Percentiles rank a stretch among this genome's conserved stretches.
Conservation (phyloP, 1,284 basidiomycete genomes). For the Athelia sp. region DNA sequence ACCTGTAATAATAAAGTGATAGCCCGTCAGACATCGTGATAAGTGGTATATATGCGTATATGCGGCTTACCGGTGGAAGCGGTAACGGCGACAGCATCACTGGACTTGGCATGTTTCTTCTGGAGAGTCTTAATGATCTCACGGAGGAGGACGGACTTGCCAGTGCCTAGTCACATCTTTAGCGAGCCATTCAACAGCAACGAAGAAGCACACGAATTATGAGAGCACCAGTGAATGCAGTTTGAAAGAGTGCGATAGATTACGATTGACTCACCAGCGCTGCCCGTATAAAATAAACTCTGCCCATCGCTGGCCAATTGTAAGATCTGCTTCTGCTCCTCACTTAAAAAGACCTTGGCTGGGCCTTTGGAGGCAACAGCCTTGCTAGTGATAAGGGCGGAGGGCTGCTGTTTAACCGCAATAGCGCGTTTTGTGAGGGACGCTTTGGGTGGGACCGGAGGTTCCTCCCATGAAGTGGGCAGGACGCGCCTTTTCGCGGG, state of each 20-base stretch:
- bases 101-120: conserved; percentile 34
- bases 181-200: conserved; percentile 4
- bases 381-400: conserved; percentile 8
- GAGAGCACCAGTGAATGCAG: background rate
- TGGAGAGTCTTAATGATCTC: conserved; percentile 60
- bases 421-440: conserved; percentile 14
- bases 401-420: conserved; percentile 7
- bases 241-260: no score
- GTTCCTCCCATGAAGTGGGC: conserved; percentile 41
- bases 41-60: background rate
- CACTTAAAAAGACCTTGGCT: conserved; percentile 55
- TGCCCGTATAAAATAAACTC: conserved; percentile 96
- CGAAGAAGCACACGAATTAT: conserved; percentile 8
- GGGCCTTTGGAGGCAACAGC: conserved; percentile 32
- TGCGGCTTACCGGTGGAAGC: conserved; percentile 68
- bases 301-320: conserved; percentile 66
- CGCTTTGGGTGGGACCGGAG: conserved; percentile 17
- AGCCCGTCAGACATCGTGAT: no score
- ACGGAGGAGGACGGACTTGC: conserved; percentile 71
- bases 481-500: conserved; percentile 51
- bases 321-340: conserved; percentile 82
- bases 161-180: conserved; percentile 42
- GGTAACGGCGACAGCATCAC: conserved; percentile 75
- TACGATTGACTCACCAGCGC: conserved; percentile 69
- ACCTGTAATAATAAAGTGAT: conserved; percentile 36